Percentiles rank a stretch among this genome's conserved stretches.
Conservation (phyloP, 2,329 filamentous ascomycete genomes). For the Colletotrichum acutatum region DNA sequence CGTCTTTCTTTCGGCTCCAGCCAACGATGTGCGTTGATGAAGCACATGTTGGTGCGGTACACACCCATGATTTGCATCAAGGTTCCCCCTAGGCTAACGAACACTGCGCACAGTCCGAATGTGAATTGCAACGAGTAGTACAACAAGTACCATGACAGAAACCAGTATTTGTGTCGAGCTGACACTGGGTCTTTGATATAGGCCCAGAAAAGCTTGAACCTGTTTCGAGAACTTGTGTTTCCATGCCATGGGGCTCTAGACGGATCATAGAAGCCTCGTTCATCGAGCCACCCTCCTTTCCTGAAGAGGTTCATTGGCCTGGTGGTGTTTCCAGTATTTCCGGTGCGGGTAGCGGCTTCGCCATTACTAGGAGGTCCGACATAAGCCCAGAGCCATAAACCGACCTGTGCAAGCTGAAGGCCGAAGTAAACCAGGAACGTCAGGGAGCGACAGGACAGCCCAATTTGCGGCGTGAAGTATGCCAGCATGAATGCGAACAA, state of each 20-base stretch:
- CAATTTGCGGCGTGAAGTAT: neutral
- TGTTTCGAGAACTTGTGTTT: too few relatives aligned
- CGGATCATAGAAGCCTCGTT: neutral
- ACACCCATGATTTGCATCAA: neutral
- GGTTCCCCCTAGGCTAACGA: neutral
- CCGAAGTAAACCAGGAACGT: neutral
- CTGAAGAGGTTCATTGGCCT: too few relatives aligned
- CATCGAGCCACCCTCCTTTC: neutral
- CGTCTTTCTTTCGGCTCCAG: neutral
- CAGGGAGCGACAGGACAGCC: neutral
- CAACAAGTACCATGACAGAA: too few relatives aligned
- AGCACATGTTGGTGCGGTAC: neutral
- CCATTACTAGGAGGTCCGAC: neutral
- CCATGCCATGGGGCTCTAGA: neutral
- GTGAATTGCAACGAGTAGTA: neutral
- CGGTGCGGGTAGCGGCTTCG: too few relatives aligned
- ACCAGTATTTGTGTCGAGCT: too few relatives aligned
- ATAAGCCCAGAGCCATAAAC: neutral
- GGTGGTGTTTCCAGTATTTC: too few relatives aligned
- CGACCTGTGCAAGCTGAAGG: neutral
- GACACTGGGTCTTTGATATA: too few relatives aligned
- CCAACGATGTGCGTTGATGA: neutral
- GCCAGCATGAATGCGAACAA: neutral
- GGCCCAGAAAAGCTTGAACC: too few relatives aligned
- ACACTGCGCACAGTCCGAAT: accelerated